Conservation (phyloP, 2,329 filamentous ascomycete genomes). For the Cladobotryum protrusum region DNA sequence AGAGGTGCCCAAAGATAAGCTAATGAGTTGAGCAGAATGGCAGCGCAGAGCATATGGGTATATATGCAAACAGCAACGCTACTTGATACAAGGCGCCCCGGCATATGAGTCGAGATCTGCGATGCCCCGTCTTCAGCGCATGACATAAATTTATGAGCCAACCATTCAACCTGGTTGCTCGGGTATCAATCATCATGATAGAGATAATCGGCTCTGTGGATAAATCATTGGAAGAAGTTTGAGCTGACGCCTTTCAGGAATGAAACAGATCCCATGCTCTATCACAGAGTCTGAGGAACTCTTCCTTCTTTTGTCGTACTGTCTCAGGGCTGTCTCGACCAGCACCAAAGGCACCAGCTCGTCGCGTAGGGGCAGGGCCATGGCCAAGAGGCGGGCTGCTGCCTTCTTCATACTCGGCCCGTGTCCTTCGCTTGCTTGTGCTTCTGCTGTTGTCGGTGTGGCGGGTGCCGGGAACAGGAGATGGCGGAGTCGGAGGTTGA, state of each 20-base stretch:
- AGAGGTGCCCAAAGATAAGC: background rate
- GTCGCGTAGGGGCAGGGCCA: conserved; percentile 55
- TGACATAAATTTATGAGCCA: background rate
- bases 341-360: conserved; percentile 68
- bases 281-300: conserved; percentile 81
- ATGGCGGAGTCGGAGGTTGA: conserved; percentile 87
- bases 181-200: conserved; percentile 1
- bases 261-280: conserved; percentile 97
- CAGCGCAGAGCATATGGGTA: too few relatives aligned
- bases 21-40: too few relatives aligned
- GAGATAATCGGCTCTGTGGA: background rate
- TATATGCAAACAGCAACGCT: too few relatives aligned
- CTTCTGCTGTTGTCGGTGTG: conserved; percentile 48
- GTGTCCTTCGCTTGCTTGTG: conserved; percentile 64
- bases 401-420: conserved; percentile 92
- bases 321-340: conserved; percentile 79
- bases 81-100: background rate
- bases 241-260: conserved; percentile 50
- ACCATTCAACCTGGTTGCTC: background rate
- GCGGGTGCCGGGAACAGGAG: conserved; percentile 55
- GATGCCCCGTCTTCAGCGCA: too few relatives aligned
- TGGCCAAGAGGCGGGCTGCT: conserved; percentile 77
- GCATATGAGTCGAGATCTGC: too few relatives aligned
- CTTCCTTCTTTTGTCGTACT: conserved; percentile 80
- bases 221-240: too few relatives aligned